Conservation (phyloP, 352 stramenopile genomes). For the Phytophthora pini region DNA sequence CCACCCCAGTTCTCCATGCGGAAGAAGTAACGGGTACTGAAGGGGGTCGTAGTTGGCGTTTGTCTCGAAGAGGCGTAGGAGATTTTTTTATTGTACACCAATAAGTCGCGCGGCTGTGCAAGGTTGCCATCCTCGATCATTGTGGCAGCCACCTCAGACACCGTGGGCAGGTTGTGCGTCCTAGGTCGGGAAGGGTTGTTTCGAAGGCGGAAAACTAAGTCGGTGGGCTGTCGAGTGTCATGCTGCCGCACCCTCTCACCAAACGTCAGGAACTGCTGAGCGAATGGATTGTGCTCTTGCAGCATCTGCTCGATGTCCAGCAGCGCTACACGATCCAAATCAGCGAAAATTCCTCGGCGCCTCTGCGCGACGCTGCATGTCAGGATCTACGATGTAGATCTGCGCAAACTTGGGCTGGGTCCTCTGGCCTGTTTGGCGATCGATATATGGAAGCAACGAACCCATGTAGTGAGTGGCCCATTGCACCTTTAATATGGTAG, state of each 20-base stretch:
- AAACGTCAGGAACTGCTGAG: slow-evolving; percentile 1
- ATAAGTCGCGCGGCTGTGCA: neutral
- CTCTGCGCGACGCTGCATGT: slow-evolving; percentile 1
- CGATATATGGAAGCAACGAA: neutral
- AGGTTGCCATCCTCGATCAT: slow-evolving; percentile 1
- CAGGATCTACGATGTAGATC: slow-evolving; percentile 17
- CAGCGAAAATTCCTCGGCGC: neutral
- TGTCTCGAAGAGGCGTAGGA: slow-evolving; percentile 12
- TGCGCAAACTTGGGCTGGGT: slow-evolving; percentile 13
- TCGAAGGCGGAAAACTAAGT: neutral
- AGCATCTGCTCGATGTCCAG: slow-evolving; percentile 15
- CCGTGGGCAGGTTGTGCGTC: slow-evolving; percentile 11
- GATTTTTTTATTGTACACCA: neutral
- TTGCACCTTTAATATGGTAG: slow-evolving; percentile 3
- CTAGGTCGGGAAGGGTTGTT: neutral
- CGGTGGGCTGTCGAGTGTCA: neutral
- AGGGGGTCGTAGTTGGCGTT: neutral
- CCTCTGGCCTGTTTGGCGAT: neutral
- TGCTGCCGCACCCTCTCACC: neutral
- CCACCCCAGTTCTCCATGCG: slow-evolving; percentile 11
- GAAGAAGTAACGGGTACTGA: slow-evolving; percentile 11
- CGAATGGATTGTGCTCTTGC: slow-evolving; percentile 24
- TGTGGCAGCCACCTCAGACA: slow-evolving; percentile 1
- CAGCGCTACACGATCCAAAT: slow-evolving; percentile 1
- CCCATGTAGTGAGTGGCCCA: slow-evolving; percentile 5